Percentiles rank a stretch among this genome's conserved stretches.
Evolutionary conservation across 805 yeast genomes (phyloP).

Genomic region (Spathaspora passalidarum): DNA sequence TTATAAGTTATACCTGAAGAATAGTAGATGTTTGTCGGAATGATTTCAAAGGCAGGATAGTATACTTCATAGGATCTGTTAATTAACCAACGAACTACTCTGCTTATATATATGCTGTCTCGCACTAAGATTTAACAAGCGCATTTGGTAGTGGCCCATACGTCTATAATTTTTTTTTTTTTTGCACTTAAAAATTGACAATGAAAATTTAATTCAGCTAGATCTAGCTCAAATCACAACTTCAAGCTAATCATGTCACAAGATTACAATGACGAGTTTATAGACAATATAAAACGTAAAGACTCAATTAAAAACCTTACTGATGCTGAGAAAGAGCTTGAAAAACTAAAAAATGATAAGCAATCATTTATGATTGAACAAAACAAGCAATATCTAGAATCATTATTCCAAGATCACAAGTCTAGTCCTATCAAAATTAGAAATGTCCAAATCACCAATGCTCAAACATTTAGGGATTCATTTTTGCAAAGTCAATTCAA

Average conservation of each 20-base stretch:
- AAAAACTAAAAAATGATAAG: constrained; percentile 22
- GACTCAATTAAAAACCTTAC: constrained; percentile 9
- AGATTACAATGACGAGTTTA: constrained; percentile 21
- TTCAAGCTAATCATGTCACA: constrained; percentile 7
- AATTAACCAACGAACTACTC: no score
- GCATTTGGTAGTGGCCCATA: no score
- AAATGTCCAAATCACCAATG: constrained; percentile 47
- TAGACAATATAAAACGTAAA: constrained; percentile 9
- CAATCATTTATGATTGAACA: constrained; percentile 31
- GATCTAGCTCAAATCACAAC: no score
- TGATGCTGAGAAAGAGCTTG: constrained; percentile 25
- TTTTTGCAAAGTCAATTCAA: constrained; percentile 46
- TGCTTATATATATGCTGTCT: no score
- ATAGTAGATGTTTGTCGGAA: no score
- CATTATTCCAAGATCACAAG: constrained; percentile 29
- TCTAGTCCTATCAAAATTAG: constrained; percentile 42
- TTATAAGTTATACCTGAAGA: no score
- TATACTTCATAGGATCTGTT: no score
- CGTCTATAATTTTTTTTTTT: no score
- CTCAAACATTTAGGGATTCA: constrained; percentile 42
- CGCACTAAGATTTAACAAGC: no score
- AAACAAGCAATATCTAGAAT: constrained; percentile 29
- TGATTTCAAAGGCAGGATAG: no score
- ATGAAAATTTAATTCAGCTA: no score
- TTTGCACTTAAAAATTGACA: no score